These are phyloP conservation scores for Pyricularia pennisetigena DNA, from an alignment of 2,329 filamentous ascomycete genomes.

Conservation along the genomic window DNA sequence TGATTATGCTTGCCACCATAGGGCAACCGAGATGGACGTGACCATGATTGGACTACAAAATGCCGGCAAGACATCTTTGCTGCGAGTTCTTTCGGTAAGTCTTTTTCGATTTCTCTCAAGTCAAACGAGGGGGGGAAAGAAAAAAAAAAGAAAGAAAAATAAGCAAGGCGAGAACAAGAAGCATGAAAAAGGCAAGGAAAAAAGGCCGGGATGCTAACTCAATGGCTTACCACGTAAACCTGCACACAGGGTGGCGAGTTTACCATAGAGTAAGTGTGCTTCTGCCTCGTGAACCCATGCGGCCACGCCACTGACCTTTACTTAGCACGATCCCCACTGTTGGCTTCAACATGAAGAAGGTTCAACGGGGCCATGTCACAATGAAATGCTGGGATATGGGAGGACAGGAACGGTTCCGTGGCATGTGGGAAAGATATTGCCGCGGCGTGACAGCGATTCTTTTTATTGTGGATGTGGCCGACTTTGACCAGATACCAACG, in stretches of 20 bases:
- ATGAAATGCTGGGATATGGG: constrained; percentile 99
- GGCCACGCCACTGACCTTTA: not conserved
- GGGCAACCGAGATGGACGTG: constrained; percentile 99
- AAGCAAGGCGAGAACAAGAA: not conserved
- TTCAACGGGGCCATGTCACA: constrained; percentile 96
- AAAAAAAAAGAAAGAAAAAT: not conserved
- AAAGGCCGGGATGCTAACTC: not conserved
- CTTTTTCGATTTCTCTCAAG: not conserved
- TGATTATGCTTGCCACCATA: constrained; percentile 23
- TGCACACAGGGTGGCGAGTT: not conserved
- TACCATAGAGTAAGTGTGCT: constrained; percentile 1
- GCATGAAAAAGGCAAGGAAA: not conserved
- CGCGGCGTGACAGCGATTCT: constrained; percentile 95
- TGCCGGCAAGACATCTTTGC: constrained; percentile 90
- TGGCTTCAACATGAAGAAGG: constrained; percentile 97
- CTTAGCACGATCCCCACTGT: constrained; percentile 91
- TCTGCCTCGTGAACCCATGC: not conserved
- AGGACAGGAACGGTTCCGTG: constrained; percentile 90
- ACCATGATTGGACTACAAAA: constrained; percentile 98
- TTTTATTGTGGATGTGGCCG: constrained; percentile 96
- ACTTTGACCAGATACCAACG: constrained; percentile 67
- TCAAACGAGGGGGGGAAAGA: not conserved
- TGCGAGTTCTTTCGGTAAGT: constrained; percentile 90
- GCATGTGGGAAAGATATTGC: constrained; percentile 99
- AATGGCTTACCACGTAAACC: not conserved